Evolutionary conservation across 345 rosid genomes (phyloP).

Genomic region (Eucalyptus decipiens): DNA sequence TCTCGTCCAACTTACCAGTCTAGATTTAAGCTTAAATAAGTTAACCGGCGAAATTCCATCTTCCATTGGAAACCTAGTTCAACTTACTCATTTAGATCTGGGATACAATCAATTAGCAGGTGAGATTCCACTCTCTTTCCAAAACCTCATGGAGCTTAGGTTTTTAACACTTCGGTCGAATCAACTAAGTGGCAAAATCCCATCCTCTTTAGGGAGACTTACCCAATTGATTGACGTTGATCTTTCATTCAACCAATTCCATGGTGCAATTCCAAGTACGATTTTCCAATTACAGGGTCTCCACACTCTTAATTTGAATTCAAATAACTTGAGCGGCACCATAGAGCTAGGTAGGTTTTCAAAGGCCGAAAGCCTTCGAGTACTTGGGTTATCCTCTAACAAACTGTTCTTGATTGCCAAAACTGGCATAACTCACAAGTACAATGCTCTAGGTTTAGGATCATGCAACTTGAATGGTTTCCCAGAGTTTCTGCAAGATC

Average conservation of each 20-base stretch:
- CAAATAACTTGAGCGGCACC: not conserved
- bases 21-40: not conserved
- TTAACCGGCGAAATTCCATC: rapidly evolving
- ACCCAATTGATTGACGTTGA: not conserved
- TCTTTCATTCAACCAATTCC: not conserved
- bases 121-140: not conserved
- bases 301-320: not conserved
- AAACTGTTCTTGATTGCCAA: no score
- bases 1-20: not conserved
- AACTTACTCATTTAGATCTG: not conserved
- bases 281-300: not conserved
- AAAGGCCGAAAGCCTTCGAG: not conserved
- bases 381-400: not conserved
- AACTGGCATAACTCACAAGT: no score
- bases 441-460: not conserved
- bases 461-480: not conserved
- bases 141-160: not conserved
- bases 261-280: not conserved
- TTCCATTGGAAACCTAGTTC: not conserved
- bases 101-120: not conserved
- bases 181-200: no score
- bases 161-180: no score
- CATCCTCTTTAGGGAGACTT: not conserved
- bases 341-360: not conserved
- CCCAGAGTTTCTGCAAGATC: not conserved